Percentiles rank a stretch among this genome's conserved stretches.
Conservation (phyloP, 2,329 filamentous ascomycete genomes). For the Fusarium zealandicum region DNA sequence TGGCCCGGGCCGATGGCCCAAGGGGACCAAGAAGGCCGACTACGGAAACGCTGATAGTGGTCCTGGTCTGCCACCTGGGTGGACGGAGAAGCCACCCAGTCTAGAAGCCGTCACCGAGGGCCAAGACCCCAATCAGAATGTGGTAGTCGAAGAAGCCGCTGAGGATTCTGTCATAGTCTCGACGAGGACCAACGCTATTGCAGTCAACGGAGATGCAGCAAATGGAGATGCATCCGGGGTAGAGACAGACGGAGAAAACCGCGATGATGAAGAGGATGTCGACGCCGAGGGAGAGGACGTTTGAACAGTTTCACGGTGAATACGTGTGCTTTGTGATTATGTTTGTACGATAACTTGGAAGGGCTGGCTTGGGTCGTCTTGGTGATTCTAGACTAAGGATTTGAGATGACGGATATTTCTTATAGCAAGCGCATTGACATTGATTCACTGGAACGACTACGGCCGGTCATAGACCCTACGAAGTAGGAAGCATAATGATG, state of each 20-base stretch:
- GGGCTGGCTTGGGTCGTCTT: constrained; percentile 26
- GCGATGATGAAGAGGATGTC: constrained; percentile 39
- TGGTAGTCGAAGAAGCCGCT: constrained; percentile 32
- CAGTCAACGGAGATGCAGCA: constrained; percentile 24
- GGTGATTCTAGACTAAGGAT: constrained; percentile 7
- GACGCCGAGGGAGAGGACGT: constrained; percentile 48
- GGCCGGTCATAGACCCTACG: not conserved
- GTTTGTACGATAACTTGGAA: constrained; percentile 34
- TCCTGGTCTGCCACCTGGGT: constrained; percentile 67
- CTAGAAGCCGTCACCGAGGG: constrained; percentile 26
- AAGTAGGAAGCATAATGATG: constrained; percentile 3
- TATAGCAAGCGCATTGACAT: constrained; percentile 33
- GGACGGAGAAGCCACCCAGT: constrained; percentile 49
- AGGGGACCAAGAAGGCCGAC: constrained; percentile 72
- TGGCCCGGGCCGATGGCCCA: constrained; percentile 71
- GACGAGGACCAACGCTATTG: constrained; percentile 31
- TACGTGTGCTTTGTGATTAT: constrained; percentile 7
- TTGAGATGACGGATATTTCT: constrained; percentile 13
- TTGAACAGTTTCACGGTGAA: constrained; percentile 27
- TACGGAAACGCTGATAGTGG: constrained; percentile 72
- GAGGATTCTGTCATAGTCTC: constrained; percentile 47
- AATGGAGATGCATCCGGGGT: constrained; percentile 21
- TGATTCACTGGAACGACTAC: not conserved
- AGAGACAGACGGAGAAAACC: constrained; percentile 22
- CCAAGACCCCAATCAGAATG: constrained; percentile 20